Evolutionary conservation across 768 basidiomycete genomes (phyloP).

Genomic region (Lactarius sp.): DNA sequence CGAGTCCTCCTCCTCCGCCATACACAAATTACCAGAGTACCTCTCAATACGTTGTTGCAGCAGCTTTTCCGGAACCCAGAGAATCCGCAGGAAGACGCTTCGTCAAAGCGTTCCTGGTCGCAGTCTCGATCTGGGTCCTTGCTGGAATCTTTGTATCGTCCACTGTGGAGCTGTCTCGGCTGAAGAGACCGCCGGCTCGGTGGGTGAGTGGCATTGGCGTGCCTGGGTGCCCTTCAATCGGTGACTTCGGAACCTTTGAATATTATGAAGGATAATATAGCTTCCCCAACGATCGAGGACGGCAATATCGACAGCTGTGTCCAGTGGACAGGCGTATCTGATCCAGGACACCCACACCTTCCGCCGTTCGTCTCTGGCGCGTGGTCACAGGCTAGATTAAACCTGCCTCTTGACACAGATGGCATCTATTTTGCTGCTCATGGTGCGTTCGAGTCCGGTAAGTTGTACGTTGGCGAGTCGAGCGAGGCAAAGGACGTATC

Average conservation of each 20-base stretch:
- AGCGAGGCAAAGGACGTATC: conserved; percentile 24
- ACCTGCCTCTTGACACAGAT: conserved; percentile 33
- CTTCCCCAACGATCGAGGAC: background rate
- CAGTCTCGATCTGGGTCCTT: conserved; percentile 29
- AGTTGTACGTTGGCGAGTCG: conserved; percentile 15
- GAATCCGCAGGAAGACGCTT: conserved; percentile 26
- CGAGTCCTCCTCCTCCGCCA: conserved; percentile 10
- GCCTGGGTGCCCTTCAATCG: conserved; percentile 22
- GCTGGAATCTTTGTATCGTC: conserved; percentile 19
- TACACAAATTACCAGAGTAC: conserved; percentile 11
- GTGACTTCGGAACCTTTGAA: background rate
- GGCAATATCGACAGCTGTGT: conserved; percentile 1
- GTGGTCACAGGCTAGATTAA: conserved; percentile 30
- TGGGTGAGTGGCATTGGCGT: conserved; percentile 10
- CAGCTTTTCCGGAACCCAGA: background rate
- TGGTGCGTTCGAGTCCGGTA: conserved; percentile 28
- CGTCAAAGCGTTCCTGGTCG: conserved; percentile 29
- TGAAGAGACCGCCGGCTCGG: conserved; percentile 1
- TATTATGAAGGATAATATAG: conserved; percentile 1
- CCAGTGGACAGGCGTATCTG: conserved; percentile 6
- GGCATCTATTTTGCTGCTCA: conserved; percentile 32
- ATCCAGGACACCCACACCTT: conserved; percentile 27
- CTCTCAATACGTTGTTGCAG: background rate
- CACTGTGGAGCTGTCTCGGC: background rate
- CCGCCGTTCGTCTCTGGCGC: conserved; percentile 14